These are phyloP conservation scores for Talaromyces wortmannii DNA, from an alignment of 495 filamentous ascomycete species.

Conservation along the genomic window DNA sequence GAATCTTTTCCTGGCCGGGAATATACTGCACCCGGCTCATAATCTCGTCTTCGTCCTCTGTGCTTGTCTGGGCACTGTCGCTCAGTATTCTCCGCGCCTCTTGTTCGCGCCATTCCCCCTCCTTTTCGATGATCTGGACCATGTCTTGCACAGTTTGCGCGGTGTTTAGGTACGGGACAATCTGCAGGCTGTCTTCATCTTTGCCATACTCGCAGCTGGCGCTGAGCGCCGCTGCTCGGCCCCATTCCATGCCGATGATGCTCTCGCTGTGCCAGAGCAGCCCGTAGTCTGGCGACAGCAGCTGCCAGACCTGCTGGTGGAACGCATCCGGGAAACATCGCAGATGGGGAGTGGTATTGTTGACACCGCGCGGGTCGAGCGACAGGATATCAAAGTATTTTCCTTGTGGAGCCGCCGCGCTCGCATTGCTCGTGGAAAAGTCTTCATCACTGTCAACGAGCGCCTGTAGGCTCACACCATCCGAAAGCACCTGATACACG, in stretches of 20 bases:
- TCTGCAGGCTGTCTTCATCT: conserved; percentile 11
- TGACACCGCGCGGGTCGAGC: conserved; percentile 34
- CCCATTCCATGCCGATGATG: conserved; percentile 24
- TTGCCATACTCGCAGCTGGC: conserved; percentile 13
- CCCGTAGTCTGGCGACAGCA: conserved; percentile 22
- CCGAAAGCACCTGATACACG: conserved; percentile 7
- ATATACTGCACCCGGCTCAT: conserved; percentile 18
- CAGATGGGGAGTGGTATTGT: conserved; percentile 18
- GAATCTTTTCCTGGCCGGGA: conserved; percentile 27
- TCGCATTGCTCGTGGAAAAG: conserved; percentile 8
- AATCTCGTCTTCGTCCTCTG: not conserved
- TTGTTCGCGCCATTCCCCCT: conserved; percentile 27
- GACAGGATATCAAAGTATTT: conserved; percentile 34
- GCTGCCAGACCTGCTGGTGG: conserved; percentile 15
- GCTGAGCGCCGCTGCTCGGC: conserved; percentile 21
- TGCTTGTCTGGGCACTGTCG: conserved; percentile 5
- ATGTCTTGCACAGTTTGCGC: conserved; percentile 20
- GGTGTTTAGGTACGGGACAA: conserved; percentile 23
- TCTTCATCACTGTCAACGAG: conserved; percentile 14
- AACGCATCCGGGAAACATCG: conserved; percentile 20
- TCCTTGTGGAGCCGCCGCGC: not conserved
- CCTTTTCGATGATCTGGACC: conserved; percentile 24
- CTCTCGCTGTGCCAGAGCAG: conserved; percentile 24
- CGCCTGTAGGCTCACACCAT: conserved; percentile 15
- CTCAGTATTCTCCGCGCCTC: conserved; percentile 13